Conservation (phyloP, 768 basidiomycete genomes). For the Lentinula detonsa region DNA sequence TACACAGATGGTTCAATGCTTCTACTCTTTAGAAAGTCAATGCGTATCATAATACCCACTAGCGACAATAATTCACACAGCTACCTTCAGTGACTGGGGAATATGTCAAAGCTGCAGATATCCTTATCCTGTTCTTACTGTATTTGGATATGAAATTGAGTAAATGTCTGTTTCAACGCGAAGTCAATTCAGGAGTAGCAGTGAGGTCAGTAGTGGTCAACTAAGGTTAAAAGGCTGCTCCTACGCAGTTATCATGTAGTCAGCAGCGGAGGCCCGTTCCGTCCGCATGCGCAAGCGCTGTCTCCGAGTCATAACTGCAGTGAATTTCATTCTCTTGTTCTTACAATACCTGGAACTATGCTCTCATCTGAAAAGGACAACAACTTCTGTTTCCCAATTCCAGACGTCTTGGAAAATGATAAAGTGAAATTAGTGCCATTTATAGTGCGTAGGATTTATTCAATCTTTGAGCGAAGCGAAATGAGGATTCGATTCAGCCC, state of each 20-base stretch:
- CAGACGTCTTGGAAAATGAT: slow-evolving; percentile 4
- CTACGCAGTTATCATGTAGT: too few relatives aligned
- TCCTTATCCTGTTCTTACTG: too few relatives aligned
- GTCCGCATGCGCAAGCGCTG: background rate
- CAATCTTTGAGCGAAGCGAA: background rate
- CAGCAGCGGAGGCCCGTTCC: background rate
- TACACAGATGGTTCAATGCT: background rate
- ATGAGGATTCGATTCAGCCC: slow-evolving; percentile 24
- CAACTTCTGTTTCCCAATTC: slow-evolving; percentile 8
- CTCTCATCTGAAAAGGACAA: slow-evolving; percentile 4
- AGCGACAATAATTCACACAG: background rate
- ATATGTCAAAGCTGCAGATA: background rate
- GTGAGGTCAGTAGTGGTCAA: too few relatives aligned
- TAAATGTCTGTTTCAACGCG: too few relatives aligned
- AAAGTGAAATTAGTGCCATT: slow-evolving; percentile 5
- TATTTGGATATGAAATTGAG: too few relatives aligned
- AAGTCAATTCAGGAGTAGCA: too few relatives aligned
- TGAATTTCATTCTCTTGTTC: background rate
- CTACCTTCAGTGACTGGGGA: background rate
- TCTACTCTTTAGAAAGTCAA: background rate
- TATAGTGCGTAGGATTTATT: background rate
- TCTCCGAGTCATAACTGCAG: background rate
- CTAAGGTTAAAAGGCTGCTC: too few relatives aligned
- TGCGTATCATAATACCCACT: background rate
- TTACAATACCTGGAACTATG: background rate